Conservation (phyloP, 2,329 filamentous ascomycete genomes). For the Cercospora citrullina region DNA sequence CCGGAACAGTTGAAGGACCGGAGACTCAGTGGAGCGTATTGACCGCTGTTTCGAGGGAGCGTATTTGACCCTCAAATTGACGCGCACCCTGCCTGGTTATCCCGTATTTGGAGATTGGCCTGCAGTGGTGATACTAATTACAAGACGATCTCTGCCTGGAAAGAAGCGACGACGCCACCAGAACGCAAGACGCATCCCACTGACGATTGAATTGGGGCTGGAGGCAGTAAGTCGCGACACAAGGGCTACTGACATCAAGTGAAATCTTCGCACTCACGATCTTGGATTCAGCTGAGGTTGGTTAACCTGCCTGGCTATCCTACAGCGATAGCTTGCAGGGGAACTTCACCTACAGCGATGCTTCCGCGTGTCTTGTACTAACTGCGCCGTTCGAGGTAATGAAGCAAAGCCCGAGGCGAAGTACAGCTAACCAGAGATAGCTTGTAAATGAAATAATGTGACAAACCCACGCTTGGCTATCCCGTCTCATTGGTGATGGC, state of each 20-base stretch:
- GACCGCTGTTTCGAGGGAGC: background rate
- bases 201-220: background rate
- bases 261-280: background rate
- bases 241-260: background rate
- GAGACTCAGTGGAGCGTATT: background rate
- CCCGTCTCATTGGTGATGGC: background rate
- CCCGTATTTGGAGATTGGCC: background rate
- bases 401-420: background rate
- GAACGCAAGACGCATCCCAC: background rate
- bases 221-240: constrained; percentile 1
- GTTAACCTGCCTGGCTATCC: constrained; percentile 1
- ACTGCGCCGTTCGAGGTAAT: background rate
- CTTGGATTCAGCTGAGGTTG: background rate
- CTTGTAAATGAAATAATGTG: background rate
- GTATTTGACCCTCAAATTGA: constrained; percentile 1
- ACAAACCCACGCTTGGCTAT: background rate
- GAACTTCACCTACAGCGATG: background rate
- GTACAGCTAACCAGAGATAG: background rate
- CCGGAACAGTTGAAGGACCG: background rate
- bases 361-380: background rate
- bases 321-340: background rate
- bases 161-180: background rate
- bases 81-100: background rate
- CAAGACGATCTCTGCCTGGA: background rate
- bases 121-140: background rate